Evolutionary conservation across 1,284 basidiomycete species (phyloP).

Genomic region (Leccinum pallidistipes): DNA sequence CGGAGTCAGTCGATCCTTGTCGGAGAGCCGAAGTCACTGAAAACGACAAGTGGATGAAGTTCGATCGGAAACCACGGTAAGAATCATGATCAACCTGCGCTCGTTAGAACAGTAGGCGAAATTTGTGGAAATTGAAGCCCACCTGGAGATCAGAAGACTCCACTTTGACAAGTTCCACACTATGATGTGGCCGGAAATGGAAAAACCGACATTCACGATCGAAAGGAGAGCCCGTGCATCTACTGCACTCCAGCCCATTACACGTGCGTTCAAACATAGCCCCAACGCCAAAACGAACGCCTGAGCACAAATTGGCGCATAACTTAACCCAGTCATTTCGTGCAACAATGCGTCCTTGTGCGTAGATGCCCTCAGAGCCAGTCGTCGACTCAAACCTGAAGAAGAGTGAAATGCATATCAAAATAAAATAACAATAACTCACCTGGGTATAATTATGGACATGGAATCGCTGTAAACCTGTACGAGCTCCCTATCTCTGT

Average conservation of each 20-base stretch:
- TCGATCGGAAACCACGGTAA: conserved; percentile 87
- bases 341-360: conserved; percentile 22
- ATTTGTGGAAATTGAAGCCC: conserved; percentile 17
- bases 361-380: conserved; percentile 12
- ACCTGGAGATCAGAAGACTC: conserved; percentile 51
- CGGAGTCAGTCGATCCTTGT: conserved; percentile 25
- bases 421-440: conserved; percentile 13
- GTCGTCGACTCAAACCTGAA: conserved; percentile 24
- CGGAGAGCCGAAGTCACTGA: conserved; percentile 72
- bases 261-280: conserved; percentile 87
- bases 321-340: conserved; percentile 48
- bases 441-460: conserved; percentile 85
- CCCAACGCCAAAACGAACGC: conserved; percentile 91
- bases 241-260: conserved; percentile 60
- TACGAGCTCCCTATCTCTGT: conserved; percentile 77
- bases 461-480: conserved; percentile 85
- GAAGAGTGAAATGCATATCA: conserved; percentile 6
- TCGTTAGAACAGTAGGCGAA: neutral
- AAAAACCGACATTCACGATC: conserved; percentile 83
- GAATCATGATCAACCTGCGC: conserved; percentile 66
- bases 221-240: conserved; percentile 66
- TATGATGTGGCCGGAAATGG: conserved; percentile 81
- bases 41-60: conserved; percentile 92
- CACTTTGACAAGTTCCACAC: conserved; percentile 67
- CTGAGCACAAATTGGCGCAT: conserved; percentile 84